Evolutionary conservation across 2,329 filamentous ascomycete genomes (phyloP).

Genomic region (Ceratocystis smalleyi): DNA sequence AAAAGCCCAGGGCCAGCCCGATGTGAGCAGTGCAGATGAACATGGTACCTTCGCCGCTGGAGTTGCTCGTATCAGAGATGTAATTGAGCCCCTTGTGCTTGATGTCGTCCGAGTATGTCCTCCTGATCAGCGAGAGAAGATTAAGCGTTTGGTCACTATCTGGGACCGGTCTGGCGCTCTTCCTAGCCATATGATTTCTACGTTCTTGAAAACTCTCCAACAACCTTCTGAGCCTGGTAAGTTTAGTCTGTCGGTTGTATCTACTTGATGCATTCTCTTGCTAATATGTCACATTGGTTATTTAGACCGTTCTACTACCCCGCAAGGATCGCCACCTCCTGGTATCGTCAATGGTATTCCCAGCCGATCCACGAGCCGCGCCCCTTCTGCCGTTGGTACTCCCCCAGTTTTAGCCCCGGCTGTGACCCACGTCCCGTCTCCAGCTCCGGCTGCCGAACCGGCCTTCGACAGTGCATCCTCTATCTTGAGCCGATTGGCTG

Average conservation of each 20-base stretch:
- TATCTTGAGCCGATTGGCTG: conserved; percentile 46
- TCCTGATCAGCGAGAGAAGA: conserved; percentile 92
- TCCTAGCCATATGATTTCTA: conserved; percentile 58
- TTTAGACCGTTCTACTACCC: conserved; percentile 54
- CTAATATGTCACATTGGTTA: conserved; percentile 8
- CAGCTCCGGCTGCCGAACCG: conserved; percentile 21
- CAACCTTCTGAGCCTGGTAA: conserved; percentile 48
- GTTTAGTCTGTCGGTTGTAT: conserved; percentile 23
- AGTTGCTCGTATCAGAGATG: conserved; percentile 89
- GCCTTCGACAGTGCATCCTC: conserved; percentile 36
- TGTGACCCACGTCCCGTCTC: conserved; percentile 25
- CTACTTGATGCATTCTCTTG: background rate
- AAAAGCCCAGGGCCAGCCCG: conserved; percentile 66
- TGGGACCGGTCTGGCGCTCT: conserved; percentile 96
- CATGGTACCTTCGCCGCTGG: conserved; percentile 87
- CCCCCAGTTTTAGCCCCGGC: conserved; percentile 23
- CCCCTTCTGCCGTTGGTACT: conserved; percentile 24
- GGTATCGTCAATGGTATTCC: conserved; percentile 29
- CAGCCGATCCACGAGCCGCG: conserved; percentile 17
- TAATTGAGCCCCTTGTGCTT: conserved; percentile 87
- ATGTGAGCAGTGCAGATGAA: conserved; percentile 60
- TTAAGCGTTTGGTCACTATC: conserved; percentile 83
- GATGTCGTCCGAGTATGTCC: conserved; percentile 82
- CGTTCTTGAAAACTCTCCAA: conserved; percentile 68
- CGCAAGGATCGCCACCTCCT: conserved; percentile 44